Conservation (phyloP, 257 asterid species). For the Forsythia suspensa region DNA sequence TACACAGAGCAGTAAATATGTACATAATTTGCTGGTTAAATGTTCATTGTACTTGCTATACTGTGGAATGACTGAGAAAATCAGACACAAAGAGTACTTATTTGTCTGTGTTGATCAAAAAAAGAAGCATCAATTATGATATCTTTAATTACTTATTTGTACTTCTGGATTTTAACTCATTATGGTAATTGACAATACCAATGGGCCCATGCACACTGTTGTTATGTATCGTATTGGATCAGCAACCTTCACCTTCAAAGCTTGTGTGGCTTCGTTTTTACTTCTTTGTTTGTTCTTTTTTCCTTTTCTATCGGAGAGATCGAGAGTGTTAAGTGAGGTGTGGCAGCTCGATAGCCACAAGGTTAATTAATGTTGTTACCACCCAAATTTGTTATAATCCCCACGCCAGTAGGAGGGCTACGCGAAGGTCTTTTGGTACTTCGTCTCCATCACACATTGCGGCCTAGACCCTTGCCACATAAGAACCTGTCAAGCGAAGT, state of each 20-base stretch:
- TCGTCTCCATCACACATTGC: no score
- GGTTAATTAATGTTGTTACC: no score
- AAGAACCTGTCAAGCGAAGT: no score
- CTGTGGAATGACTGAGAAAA: neutral
- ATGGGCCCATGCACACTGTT: neutral
- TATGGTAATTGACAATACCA: neutral
- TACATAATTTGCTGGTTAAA: neutral
- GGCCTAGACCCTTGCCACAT: no score
- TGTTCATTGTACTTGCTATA: neutral
- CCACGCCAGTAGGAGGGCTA: no score
- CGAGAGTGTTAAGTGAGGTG: no score
- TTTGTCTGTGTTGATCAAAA: neutral
- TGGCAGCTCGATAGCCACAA: no score
- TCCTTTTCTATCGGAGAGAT: no score
- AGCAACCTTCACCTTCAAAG: neutral
- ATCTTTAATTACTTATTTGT: neutral
- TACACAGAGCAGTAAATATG: neutral
- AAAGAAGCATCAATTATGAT: neutral
- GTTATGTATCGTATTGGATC: neutral
- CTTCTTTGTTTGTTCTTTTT: no score
- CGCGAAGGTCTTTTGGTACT: no score
- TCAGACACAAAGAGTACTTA: neutral
- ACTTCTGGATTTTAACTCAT: neutral
- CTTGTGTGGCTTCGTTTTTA: neutral
- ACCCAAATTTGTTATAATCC: no score